Evolutionary conservation across 306 rosid genomes (phyloP).

Genomic region (Canavalia gladiata): DNA sequence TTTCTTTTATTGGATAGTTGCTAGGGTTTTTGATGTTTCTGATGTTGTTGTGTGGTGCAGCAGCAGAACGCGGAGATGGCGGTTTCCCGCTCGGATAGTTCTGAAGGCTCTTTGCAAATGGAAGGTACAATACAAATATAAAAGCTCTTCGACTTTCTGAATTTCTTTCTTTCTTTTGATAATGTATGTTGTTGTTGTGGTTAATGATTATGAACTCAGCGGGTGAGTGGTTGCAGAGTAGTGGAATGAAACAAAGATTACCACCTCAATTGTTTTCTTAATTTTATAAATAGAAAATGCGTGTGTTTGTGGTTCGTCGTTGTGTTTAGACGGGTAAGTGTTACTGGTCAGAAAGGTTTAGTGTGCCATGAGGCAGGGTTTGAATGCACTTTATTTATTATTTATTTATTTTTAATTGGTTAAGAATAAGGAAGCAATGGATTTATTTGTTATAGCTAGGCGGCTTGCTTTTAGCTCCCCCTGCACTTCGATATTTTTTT

Average conservation of each 20-base stretch:
- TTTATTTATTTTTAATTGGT: not conserved
- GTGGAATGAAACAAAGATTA: not conserved
- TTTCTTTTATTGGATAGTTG: not conserved
- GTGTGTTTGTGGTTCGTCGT: not conserved
- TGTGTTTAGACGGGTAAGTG: not conserved
- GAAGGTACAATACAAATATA: constrained; percentile 49
- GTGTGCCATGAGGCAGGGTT: not conserved
- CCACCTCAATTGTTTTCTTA: not conserved
- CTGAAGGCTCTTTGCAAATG: constrained; percentile 57
- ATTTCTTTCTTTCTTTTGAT: too few relatives aligned
- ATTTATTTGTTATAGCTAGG: not conserved
- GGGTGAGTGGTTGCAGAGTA: not conserved
- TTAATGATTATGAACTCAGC: not conserved
- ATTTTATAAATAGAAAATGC: not conserved
- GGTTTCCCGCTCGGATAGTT: constrained; percentile 53
- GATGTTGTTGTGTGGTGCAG: constrained; percentile 37
- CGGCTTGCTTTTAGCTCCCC: not conserved
- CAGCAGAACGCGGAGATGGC: constrained; percentile 56
- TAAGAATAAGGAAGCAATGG: not conserved
- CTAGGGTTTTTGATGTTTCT: constrained; percentile 46
- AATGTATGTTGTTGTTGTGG: not conserved
- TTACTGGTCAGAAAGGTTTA: not conserved
- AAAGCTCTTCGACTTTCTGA: too few relatives aligned
- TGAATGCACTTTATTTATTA: not conserved
- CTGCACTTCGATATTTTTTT: not conserved